Percentiles rank a stretch among this genome's conserved stretches.
Conservation (phyloP, 2,329 filamentous ascomycete genomes). For the Ophiostoma pallidulum region DNA sequence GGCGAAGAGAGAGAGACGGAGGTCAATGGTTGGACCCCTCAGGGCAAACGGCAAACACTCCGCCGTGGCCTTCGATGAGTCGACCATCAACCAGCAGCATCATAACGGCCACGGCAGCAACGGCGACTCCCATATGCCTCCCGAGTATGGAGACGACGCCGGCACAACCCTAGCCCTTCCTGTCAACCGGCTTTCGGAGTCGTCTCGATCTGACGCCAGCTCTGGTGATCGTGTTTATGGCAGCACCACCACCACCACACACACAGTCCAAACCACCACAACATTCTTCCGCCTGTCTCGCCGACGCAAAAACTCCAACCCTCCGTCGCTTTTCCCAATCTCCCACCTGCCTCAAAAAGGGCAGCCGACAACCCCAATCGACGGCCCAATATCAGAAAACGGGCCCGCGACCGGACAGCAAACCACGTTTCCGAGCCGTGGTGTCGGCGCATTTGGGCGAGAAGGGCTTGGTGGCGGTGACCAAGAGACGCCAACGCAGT, state of each 20-base stretch:
- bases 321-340: conserved; percentile 72
- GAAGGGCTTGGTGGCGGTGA: background rate
- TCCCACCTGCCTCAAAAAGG: conserved; percentile 57
- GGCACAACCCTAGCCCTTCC: conserved; percentile 50
- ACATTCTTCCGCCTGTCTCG: conserved; percentile 76
- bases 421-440: conserved; percentile 5
- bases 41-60: conserved; percentile 31
- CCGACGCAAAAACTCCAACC: conserved; percentile 44
- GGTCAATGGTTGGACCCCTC: conserved; percentile 28
- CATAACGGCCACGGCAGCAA: background rate
- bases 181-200: conserved; percentile 65
- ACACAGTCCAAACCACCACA: conserved; percentile 52
- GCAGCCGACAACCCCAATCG: conserved; percentile 28
- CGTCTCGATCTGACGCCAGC: conserved; percentile 81
- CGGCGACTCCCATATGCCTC: conserved; percentile 24
- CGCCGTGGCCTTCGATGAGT: conserved; percentile 52
- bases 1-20: conserved; percentile 33
- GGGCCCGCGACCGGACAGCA: background rate
- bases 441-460: conserved; percentile 4
- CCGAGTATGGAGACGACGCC: conserved; percentile 50
- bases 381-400: conserved; percentile 8
- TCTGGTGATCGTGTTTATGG: conserved; percentile 56
- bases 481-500: conserved; percentile 25
- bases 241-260: conserved; percentile 49
- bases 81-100: conserved; percentile 29